Conservation (phyloP, 23 red algal species). For the Cyanidioschyzon merolae region DNA sequence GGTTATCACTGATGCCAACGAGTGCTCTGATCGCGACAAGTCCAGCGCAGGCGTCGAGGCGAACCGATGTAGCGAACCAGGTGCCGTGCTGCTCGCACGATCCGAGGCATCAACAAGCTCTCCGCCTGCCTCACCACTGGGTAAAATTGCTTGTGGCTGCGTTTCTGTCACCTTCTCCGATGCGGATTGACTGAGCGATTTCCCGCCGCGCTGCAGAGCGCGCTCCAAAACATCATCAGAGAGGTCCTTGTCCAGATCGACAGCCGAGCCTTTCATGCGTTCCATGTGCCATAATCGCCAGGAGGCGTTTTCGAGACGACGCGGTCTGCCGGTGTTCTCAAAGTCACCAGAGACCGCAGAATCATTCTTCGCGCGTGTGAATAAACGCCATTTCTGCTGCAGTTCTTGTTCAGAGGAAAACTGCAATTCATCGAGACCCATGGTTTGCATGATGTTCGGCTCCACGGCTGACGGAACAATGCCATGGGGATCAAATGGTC, state of each 20-base stretch:
- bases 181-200: not conserved
- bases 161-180: not conserved
- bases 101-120: no score
- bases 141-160: not conserved
- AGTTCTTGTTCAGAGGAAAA: conserved; percentile 33
- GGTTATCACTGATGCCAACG: not conserved
- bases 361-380: conserved; percentile 51
- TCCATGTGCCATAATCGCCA: conserved; percentile 82
- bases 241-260: conserved; percentile 48
- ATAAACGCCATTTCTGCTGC: conserved; percentile 74
- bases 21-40: not conserved
- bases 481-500: conserved; percentile 81
- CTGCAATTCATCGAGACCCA: conserved; percentile 59
- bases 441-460: conserved; percentile 34
- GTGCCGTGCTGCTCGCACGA: not conserved
- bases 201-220: conserved; percentile 13
- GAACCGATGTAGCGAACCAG: not conserved
- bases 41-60: not conserved
- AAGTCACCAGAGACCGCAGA: conserved; percentile 19
- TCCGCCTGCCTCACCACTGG: not conserved
- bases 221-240: conserved; percentile 33
- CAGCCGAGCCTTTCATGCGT: conserved; percentile 44
- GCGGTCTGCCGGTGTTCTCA: conserved; percentile 18
- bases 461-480: conserved; percentile 16
- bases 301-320: conserved; percentile 62